Evolutionary conservation across 78 protist genomes (phyloP).

Genomic region (Polysphondylium violaceum): DNA sequence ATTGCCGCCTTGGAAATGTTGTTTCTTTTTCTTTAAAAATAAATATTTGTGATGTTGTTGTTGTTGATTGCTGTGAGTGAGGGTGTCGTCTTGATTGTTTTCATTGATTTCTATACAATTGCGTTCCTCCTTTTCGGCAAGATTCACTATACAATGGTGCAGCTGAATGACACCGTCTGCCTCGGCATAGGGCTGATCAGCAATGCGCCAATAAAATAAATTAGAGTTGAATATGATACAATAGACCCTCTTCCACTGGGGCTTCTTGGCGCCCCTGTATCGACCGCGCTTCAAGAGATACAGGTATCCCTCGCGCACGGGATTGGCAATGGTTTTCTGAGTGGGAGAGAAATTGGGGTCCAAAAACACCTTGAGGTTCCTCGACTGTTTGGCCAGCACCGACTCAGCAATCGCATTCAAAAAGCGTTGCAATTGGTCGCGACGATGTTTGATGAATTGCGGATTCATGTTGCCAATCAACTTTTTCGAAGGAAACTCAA

Average conservation of each 20-base stretch:
- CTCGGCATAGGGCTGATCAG: conserved; percentile 46
- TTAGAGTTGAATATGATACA: conserved; percentile 37
- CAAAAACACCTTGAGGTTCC: conserved; percentile 61
- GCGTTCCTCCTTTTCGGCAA: conserved; percentile 11
- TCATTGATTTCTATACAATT: conserved; percentile 44
- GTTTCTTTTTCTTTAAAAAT: background rate
- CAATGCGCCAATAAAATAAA: conserved; percentile 55
- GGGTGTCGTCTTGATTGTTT: background rate
- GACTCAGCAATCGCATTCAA: conserved; percentile 17
- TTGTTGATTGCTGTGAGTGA: background rate
- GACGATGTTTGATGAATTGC: conserved; percentile 41
- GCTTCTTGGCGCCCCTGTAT: too few relatives aligned
- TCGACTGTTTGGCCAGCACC: conserved; percentile 17
- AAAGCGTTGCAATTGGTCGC: conserved; percentile 36
- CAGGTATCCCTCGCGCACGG: conserved; percentile 50
- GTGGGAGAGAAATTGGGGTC: conserved; percentile 70
- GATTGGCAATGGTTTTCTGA: conserved; percentile 13
- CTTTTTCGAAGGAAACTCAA: conserved; percentile 72
- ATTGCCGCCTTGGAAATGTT: too few relatives aligned
- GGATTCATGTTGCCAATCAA: conserved; percentile 70
- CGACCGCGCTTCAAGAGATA: conserved; percentile 23
- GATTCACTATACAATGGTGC: conserved; percentile 1
- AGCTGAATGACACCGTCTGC: conserved; percentile 61
- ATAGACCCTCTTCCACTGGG: conserved; percentile 50
- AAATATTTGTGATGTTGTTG: background rate